A percentile compares a stretch with the other conserved stretches of the same genome.
These are phyloP conservation scores for Batkoa obscura DNA, from an alignment of 371 early-diverging fungal genomes.

Conservation along the genomic window DNA sequence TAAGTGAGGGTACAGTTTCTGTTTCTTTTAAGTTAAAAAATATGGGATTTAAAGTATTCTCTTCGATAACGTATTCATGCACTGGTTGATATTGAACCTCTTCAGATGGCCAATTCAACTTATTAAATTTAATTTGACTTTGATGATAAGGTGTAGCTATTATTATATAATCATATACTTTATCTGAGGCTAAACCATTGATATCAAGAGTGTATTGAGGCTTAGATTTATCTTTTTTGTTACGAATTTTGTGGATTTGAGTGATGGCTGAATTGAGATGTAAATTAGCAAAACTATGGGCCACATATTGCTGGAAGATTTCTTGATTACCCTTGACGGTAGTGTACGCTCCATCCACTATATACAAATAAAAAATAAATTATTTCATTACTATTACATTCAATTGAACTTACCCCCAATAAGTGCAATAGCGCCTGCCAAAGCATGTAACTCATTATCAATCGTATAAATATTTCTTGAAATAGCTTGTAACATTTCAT, in stretches of 20 bases:
- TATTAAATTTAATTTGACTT: neutral
- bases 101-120: neutral
- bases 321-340: constrained; percentile 22
- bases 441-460: neutral
- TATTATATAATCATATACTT: neutral
- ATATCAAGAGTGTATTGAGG: neutral
- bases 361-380: neutral
- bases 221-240: neutral
- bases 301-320: neutral
- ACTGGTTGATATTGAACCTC: neutral
- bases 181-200: neutral
- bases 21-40: neutral
- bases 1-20: neutral
- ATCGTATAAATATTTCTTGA: neutral
- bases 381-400: neutral
- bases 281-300: neutral
- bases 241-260: neutral
- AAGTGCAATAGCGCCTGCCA: constrained; percentile 3
- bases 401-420: neutral
- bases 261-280: neutral
- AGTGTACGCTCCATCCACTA: constrained; percentile 28
- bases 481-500: constrained; percentile 3
- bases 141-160: neutral
- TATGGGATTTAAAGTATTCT: neutral
- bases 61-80: neutral